phyloP scores from a whole-genome alignment of 2,329 filamentous ascomycete species.

The Colletotrichum theobromicola region DNA sequence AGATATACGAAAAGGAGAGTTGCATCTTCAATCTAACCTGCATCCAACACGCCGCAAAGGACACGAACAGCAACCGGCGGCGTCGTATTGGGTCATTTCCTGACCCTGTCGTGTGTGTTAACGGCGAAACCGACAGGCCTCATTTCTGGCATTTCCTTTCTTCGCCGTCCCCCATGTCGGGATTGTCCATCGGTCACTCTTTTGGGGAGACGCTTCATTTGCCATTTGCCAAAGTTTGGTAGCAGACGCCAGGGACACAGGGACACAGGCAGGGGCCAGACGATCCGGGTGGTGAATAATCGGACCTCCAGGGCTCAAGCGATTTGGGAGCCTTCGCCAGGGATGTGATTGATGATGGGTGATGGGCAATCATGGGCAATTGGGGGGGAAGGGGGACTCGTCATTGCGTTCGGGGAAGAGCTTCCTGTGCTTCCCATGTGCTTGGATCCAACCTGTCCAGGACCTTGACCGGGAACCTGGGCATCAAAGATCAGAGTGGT shows the following conservation, averaged over 20 bases:
- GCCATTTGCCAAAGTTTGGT: background rate
- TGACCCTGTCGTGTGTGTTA: background rate
- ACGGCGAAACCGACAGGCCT: slow-evolving; percentile 5
- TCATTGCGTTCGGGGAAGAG: background rate
- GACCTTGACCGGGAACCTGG: background rate
- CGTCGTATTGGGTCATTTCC: slow-evolving; percentile 17
- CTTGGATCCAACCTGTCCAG: background rate
- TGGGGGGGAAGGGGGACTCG: background rate
- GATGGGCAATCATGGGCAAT: background rate
- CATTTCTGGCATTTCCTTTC: background rate
- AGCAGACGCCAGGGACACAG: background rate
- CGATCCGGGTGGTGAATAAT: background rate
- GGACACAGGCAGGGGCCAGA: background rate
- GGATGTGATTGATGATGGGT: slow-evolving; percentile 10
- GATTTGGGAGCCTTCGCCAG: background rate
- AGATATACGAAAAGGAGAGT: background rate
- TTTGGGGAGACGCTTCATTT: slow-evolving; percentile 12
- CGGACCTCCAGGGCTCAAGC: background rate
- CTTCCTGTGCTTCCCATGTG: background rate
- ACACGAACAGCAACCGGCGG: background rate
- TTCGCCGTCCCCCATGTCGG: background rate
- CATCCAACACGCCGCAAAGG: background rate
- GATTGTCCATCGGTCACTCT: background rate
- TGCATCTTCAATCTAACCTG: background rate
- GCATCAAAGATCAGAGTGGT: background rate